These are phyloP conservation scores for Xylariaceae sp. DNA, from an alignment of 2,329 filamentous ascomycete genomes.

Conservation along the genomic window DNA sequence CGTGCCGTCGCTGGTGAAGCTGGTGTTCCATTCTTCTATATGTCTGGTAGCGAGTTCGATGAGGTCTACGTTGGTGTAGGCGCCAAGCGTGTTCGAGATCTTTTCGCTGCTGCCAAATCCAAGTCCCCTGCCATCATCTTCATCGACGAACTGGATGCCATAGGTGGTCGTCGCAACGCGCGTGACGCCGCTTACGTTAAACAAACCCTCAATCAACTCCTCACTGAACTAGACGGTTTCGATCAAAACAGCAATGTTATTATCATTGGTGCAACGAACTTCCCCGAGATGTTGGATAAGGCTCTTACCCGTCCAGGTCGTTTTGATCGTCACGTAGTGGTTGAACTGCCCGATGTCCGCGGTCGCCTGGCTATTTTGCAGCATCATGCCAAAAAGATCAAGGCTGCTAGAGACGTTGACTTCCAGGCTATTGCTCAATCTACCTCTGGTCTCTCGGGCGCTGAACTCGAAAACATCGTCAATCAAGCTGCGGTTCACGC, in stretches of 20 bases:
- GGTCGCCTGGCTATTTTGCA: conserved; percentile 89
- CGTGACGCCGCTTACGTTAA: conserved; percentile 93
- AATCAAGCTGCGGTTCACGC: conserved; percentile 94
- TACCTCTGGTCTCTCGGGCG: conserved; percentile 88
- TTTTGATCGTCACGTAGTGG: conserved; percentile 89
- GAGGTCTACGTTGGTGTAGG: conserved; percentile 97
- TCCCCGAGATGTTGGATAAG: conserved; percentile 90
- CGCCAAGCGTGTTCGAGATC: conserved; percentile 90
- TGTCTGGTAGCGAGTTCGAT: conserved; percentile 98
- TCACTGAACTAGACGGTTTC: conserved; percentile 96
- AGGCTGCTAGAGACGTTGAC: conserved; percentile 75
- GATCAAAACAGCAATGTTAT: conserved; percentile 93
- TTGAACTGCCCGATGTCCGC: conserved; percentile 86
- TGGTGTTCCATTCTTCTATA: conserved; percentile 98
- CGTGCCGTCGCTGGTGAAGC: conserved; percentile 95
- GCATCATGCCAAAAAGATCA: conserved; percentile 90
- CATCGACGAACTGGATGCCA: conserved; percentile 90
- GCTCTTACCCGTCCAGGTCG: conserved; percentile 89
- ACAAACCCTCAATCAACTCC: conserved; percentile 93
- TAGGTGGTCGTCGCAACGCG: conserved; percentile 89
- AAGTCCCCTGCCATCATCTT: conserved; percentile 94
- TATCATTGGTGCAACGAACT: conserved; percentile 94
- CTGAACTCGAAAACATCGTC: conserved; percentile 92
- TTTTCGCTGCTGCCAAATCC: conserved; percentile 76
- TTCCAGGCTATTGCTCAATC: conserved; percentile 78